Percentiles rank a stretch among this genome's conserved stretches.
These are phyloP conservation scores for Wallacemonas collosoma DNA, from an alignment of 208 protist species.

Conservation along the genomic window DNA sequence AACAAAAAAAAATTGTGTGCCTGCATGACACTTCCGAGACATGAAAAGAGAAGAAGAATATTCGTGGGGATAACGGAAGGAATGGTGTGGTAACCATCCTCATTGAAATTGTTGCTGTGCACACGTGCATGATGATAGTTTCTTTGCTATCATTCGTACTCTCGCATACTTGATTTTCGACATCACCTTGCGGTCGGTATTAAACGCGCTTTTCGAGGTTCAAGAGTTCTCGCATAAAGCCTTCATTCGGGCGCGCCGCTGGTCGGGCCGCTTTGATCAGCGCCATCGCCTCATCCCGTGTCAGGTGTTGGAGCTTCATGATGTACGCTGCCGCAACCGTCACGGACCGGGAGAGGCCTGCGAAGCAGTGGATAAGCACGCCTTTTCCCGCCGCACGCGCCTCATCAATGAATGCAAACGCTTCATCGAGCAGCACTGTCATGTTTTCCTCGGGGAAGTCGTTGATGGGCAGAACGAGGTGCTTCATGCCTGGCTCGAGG, in stretches of 20 bases:
- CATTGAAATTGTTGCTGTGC: no score
- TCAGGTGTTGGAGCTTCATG: conserved; percentile 70
- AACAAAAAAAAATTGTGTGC: no score
- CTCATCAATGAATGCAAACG: conserved; percentile 82
- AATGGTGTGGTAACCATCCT: no score
- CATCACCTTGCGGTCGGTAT: no score
- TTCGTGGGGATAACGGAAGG: no score
- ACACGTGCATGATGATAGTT: no score
- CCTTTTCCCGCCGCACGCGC: conserved; percentile 55
- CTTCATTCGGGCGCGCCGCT: conserved; percentile 77
- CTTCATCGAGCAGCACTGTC: conserved; percentile 56
- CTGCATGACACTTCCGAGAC: no score
- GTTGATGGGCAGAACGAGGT: conserved; percentile 70
- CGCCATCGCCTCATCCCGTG: conserved; percentile 61
- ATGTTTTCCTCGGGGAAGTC: conserved; percentile 81
- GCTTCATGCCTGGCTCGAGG: conserved; percentile 76
- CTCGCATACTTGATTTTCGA: no score
- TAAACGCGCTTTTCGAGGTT: conserved; percentile 5
- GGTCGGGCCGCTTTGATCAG: conserved; percentile 68
- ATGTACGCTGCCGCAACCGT: conserved; percentile 84
- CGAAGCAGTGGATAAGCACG: conserved; percentile 91
- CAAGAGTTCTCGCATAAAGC: conserved; percentile 62
- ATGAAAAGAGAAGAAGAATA: no score
- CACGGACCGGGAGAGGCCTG: conserved; percentile 87
- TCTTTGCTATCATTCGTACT: no score